Evolutionary conservation across 202 grass and related monocot genomes (phyloP).

Genomic region (Schoenoplectus tabernaemontani): DNA sequence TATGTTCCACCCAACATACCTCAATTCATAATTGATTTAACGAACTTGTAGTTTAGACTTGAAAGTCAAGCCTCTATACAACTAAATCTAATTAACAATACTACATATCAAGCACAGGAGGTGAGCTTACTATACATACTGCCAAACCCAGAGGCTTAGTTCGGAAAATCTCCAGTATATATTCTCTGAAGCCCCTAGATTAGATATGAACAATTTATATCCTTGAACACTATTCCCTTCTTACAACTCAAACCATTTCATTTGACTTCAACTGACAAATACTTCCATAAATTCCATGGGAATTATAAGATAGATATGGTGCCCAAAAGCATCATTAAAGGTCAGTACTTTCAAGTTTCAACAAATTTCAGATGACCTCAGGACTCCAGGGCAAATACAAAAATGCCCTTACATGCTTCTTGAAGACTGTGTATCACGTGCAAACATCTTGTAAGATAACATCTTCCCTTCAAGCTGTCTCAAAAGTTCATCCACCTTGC

Average conservation of each 20-base stretch:
- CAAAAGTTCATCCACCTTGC: conserved; percentile 69
- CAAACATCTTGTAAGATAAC: conserved; percentile 86
- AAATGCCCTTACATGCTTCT: conserved; percentile 50
- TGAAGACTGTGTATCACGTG: conserved; percentile 85
- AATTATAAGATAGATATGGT: background rate
- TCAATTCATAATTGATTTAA: background rate
- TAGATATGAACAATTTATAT: background rate
- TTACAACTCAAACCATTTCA: background rate
- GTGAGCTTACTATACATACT: background rate
- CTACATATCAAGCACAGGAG: background rate
- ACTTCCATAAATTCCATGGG: background rate
- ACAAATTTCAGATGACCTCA: conserved; percentile 8
- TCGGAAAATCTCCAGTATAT: background rate
- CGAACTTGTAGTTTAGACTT: background rate
- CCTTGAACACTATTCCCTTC: background rate
- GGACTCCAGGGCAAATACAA: background rate
- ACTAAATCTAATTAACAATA: background rate
- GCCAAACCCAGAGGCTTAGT: background rate
- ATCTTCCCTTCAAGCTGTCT: conserved; percentile 60
- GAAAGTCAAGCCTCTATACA: background rate
- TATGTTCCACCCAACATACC: background rate
- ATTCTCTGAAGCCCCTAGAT: background rate
- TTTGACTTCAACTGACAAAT: background rate
- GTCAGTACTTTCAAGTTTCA: background rate
- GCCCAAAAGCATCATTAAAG: background rate